phyloP scores from a whole-genome alignment of 2,329 filamentous ascomycete genomes.

The Colletotrichum neosansevieriae region DNA sequence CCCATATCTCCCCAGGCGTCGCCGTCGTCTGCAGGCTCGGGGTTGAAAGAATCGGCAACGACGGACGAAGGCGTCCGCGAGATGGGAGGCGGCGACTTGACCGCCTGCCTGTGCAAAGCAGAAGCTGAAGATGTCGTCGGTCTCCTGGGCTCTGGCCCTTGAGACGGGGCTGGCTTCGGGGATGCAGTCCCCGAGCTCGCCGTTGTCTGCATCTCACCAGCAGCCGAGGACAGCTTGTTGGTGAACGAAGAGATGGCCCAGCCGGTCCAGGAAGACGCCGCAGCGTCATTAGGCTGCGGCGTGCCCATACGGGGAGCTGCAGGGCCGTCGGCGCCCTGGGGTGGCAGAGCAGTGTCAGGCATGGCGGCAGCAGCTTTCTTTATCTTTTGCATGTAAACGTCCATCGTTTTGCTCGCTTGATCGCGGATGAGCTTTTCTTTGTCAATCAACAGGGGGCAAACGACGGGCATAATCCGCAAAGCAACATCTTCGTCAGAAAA shows the following conservation, averaged over 20 bases:
- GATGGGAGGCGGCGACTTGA: conserved; percentile 61
- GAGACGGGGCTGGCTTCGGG: conserved; percentile 55
- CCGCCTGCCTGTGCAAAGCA: conserved; percentile 69
- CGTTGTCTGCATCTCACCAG: conserved; percentile 83
- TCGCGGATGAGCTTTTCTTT: conserved; percentile 96
- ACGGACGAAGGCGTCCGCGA: conserved; percentile 63
- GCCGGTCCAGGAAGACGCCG: conserved; percentile 83
- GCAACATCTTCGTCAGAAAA: conserved; percentile 94
- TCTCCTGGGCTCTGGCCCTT: conserved; percentile 53
- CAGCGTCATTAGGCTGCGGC: conserved; percentile 70
- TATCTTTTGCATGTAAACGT: conserved; percentile 85
- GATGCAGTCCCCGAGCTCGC: conserved; percentile 58
- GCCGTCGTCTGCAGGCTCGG: conserved; percentile 70
- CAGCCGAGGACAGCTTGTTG: conserved; percentile 87
- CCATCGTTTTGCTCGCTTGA: conserved; percentile 89
- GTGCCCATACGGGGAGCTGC: conserved; percentile 81
- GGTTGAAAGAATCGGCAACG: conserved; percentile 63
- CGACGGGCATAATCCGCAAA: conserved; percentile 81
- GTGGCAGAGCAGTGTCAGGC: conserved; percentile 83
- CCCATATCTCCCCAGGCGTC: conserved; percentile 83
- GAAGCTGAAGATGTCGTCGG: conserved; percentile 65
- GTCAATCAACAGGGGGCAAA: conserved; percentile 89
- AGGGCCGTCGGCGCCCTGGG: conserved; percentile 65
- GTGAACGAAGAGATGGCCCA: conserved; percentile 99
- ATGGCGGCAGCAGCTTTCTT: conserved; percentile 82